Conservation (phyloP, 2,329 filamentous ascomycete species). For the Helminthosporium solani region DNA sequence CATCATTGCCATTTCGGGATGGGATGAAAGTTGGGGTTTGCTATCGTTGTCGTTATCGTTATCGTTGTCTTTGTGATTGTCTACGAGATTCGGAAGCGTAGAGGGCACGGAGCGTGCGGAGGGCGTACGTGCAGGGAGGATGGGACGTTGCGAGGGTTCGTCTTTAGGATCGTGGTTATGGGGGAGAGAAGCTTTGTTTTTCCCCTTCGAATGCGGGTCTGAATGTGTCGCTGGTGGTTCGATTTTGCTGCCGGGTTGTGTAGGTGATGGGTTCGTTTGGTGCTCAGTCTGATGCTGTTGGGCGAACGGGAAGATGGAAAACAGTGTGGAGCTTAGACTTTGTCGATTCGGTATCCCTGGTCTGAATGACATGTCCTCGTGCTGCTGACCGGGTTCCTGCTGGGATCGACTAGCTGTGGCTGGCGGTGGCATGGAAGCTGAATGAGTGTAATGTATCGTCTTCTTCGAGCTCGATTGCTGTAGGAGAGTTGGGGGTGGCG, state of each 20-base stretch:
- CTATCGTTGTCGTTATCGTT: slow-evolving; percentile 8
- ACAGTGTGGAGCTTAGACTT: slow-evolving; percentile 36
- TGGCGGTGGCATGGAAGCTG: slow-evolving; percentile 26
- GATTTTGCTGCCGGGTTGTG: slow-evolving; percentile 15
- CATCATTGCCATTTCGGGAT: slow-evolving; percentile 38
- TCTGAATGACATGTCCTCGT: slow-evolving; percentile 10
- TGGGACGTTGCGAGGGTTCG: neutral
- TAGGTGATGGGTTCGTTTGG: slow-evolving; percentile 28
- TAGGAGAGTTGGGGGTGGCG: slow-evolving; percentile 11
- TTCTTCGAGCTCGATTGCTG: slow-evolving; percentile 7
- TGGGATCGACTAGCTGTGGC: slow-evolving; percentile 7
- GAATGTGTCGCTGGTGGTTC: neutral
- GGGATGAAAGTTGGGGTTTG: slow-evolving; percentile 8
- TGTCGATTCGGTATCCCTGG: slow-evolving; percentile 31
- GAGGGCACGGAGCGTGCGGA: neutral
- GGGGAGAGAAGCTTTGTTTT: too few relatives aligned
- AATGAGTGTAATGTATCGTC: slow-evolving; percentile 26
- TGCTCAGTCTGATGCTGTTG: slow-evolving; percentile 36
- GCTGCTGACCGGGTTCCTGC: slow-evolving; percentile 4
- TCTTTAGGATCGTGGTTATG: neutral
- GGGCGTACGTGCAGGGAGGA: neutral
- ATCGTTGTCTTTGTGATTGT: slow-evolving; percentile 6
- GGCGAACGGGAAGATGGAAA: slow-evolving; percentile 39
- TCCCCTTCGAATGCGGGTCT: slow-evolving; percentile 2
- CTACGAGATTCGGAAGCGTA: neutral